Evolutionary conservation across 768 basidiomycete species (phyloP).

Genomic region (Crassisporium funariophilum): DNA sequence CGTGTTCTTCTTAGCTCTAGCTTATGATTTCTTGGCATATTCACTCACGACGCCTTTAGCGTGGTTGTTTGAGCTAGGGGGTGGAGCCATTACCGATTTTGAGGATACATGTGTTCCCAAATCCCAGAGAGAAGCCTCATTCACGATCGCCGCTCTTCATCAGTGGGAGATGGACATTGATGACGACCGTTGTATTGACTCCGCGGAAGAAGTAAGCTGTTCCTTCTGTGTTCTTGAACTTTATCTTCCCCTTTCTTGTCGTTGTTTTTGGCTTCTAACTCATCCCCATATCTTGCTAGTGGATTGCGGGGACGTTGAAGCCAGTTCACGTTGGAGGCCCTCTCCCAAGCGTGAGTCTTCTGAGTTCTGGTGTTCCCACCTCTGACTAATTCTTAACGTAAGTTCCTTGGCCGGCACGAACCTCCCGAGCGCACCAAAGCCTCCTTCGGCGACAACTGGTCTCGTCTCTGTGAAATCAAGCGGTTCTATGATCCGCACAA

Average conservation of each 20-base stretch:
- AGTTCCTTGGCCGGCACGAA: constrained; percentile 81
- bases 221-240: background rate
- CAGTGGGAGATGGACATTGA: constrained; percentile 89
- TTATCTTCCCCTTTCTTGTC: constrained; percentile 2
- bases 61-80: constrained; percentile 91
- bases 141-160: constrained; percentile 87
- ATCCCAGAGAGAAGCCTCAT: constrained; percentile 75
- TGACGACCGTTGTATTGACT: constrained; percentile 77
- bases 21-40: background rate
- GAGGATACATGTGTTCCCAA: constrained; percentile 77
- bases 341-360: constrained; percentile 72
- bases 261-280: background rate
- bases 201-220: constrained; percentile 73
- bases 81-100: constrained; percentile 74
- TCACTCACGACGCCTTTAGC: constrained; percentile 43
- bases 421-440: constrained; percentile 59
- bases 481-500: constrained; percentile 73
- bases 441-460: constrained; percentile 78
- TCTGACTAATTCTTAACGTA: constrained; percentile 14
- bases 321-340: constrained; percentile 79
- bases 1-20: constrained; percentile 32
- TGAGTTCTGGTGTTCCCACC: background rate
- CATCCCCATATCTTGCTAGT: constrained; percentile 43
- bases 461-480: constrained; percentile 71
- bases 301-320: constrained; percentile 76